Conservation (phyloP, 768 basidiomycete species). For the Dioszegia crocea region DNA sequence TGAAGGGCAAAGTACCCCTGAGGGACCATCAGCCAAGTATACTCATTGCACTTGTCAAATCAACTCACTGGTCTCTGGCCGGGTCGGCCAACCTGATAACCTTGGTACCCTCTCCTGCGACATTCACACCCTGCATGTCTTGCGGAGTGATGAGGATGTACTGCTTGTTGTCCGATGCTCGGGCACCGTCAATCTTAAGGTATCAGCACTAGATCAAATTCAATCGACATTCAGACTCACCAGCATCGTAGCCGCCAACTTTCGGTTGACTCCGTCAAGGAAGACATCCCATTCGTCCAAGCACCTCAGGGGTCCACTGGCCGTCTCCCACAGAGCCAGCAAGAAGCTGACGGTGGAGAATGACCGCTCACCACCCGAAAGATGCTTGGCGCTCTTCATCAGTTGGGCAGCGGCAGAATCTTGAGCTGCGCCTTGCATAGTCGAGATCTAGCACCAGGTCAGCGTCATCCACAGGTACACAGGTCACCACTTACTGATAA, state of each 20-base stretch:
- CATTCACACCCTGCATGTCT: conserved; percentile 38
- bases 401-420: background rate
- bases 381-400: conserved; percentile 26
- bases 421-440: background rate
- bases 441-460: background rate
- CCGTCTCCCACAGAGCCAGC: conserved; percentile 92
- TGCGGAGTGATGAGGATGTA: conserved; percentile 96
- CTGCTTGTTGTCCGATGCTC: conserved; percentile 79
- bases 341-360: conserved; percentile 93
- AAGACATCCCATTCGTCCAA: conserved; percentile 99
- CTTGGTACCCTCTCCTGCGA: conserved; percentile 21
- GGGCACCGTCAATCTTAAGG: conserved; percentile 77
- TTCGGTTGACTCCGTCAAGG: conserved; percentile 62
- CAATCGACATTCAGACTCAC: no score
- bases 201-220: no score
- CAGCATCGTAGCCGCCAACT: conserved; percentile 94
- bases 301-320: conserved; percentile 88
- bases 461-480: no score
- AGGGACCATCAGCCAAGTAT: background rate
- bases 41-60: background rate
- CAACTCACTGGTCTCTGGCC: conserved; percentile 5
- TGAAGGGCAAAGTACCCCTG: background rate
- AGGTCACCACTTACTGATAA: no score
- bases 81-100: conserved; percentile 45
- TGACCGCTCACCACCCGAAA: conserved; percentile 89